A percentile compares a stretch with the other conserved stretches of the same genome.
Conservation (phyloP, 768 basidiomycete species). For the Hysterangium stoloniferum region DNA sequence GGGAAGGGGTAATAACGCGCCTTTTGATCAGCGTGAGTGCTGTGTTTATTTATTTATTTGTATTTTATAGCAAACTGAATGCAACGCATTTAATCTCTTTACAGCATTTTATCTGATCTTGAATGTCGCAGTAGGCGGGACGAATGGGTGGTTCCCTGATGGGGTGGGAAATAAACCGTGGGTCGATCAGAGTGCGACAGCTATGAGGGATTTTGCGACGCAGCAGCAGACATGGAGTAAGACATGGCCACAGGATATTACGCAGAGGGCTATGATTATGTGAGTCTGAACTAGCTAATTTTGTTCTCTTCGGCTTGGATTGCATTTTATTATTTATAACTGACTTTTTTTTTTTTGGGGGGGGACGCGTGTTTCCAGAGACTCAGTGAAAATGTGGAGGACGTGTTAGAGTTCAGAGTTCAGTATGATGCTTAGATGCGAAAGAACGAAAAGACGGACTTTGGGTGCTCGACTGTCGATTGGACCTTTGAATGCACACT, state of each 20-base stretch:
- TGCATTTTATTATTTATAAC: too few relatives aligned
- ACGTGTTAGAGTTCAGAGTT: too few relatives aligned
- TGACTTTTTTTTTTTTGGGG: too few relatives aligned
- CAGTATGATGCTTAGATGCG: too few relatives aligned
- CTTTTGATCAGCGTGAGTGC: constrained; percentile 44
- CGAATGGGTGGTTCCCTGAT: constrained; percentile 61
- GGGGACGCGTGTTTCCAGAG: too few relatives aligned
- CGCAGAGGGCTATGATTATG: constrained; percentile 60
- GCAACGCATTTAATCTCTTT: constrained; percentile 5
- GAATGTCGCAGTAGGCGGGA: constrained; percentile 73
- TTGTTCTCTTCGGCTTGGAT: not conserved
- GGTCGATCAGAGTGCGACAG: constrained; percentile 46
- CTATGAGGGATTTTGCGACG: constrained; percentile 63
- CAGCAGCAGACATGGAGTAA: constrained; percentile 60
- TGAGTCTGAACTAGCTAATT: constrained; percentile 18
- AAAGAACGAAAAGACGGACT: too few relatives aligned
- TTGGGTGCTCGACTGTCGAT: too few relatives aligned
- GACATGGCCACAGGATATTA: constrained; percentile 61
- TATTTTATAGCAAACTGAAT: not conserved
- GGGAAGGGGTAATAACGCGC: constrained; percentile 40
- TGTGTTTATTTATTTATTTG: not conserved
- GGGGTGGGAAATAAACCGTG: constrained; percentile 58
- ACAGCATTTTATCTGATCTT: constrained; percentile 75
- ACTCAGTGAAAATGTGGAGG: too few relatives aligned
- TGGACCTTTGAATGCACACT: too few relatives aligned